Evolutionary conservation across 2,329 filamentous ascomycete genomes (phyloP), one percentile per base, ranked within the genome.

Genomic region (Xylaria arbuscula): DNA sequence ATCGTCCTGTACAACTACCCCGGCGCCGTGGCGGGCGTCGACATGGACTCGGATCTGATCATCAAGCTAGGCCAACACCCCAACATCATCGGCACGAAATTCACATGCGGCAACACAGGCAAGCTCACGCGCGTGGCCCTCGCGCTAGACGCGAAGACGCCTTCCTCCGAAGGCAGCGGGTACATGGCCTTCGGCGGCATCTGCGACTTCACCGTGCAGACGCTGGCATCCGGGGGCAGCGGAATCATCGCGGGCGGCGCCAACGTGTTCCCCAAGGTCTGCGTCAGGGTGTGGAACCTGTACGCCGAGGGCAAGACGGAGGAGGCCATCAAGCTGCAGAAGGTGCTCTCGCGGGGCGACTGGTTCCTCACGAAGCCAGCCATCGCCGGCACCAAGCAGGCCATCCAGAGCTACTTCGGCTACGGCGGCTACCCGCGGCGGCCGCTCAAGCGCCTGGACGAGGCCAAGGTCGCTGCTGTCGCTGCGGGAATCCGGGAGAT

Each of bases 1-100:
- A 80, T 97, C 63, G 87, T 97, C 72, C 83, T 97, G 56, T 97
- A 97, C 87, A 97, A 97, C 84, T 97, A 96, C 83, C 93, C 93
- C 0, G 93, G 93, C 60, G 93, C 93, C 58, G 93, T 96, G 6
- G 87, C 92, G 6, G 93, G 93, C 59, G 92, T 97, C 76, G 93
- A 97, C 80, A 91, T 97, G 88, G 93, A 96, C 84, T 94, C 92
- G 67, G 93, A 97, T 78, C 86, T 95, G 68, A 87, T 97, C 76
- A 93, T 96, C 82, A 87, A 87, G 78, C 88, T 97, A 45, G 92
- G 91, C 53, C 83, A 89, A 78, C 93, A 97, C 81, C 89, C 90
- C 72, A 97, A 97, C 81, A 93, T 97, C 76, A 83, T 94, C 70
- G 93, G 93, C 70, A 94, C 93, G 64, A 97, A 97, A 81, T 97